These are phyloP conservation scores for Ascochyta viciae-villosae DNA, from an alignment of 2,329 filamentous ascomycete species.

Conservation along the genomic window DNA sequence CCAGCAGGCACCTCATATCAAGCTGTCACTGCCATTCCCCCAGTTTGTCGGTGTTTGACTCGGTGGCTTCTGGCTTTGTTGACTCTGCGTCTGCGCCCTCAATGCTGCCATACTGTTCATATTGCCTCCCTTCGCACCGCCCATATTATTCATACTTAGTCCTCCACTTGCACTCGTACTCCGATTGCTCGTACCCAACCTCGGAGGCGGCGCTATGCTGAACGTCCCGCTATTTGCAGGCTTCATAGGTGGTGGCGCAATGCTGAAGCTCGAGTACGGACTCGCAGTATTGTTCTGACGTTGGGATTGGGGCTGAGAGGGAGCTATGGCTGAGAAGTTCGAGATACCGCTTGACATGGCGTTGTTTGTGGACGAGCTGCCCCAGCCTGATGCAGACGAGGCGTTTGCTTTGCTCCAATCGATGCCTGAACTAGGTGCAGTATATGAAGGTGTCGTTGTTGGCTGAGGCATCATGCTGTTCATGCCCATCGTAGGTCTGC, in stretches of 20 bases:
- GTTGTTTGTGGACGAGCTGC: conserved; percentile 22
- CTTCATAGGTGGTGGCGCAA: conserved; percentile 47
- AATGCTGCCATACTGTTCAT: conserved; percentile 36
- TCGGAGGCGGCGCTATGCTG: conserved; percentile 38
- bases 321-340: conserved; percentile 63
- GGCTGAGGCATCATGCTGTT: conserved; percentile 39
- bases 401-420: conserved; percentile 41
- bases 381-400: conserved; percentile 36
- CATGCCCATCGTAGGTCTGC: conserved; percentile 43
- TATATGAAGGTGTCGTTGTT: conserved; percentile 35
- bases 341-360: conserved; percentile 34
- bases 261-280: conserved; percentile 47
- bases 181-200: conserved; percentile 17
- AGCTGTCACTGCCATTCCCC: conserved; percentile 36
- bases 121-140: conserved; percentile 5
- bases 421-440: conserved; percentile 29
- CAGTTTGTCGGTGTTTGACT: conserved; percentile 28
- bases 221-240: conserved; percentile 25
- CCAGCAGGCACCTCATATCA: conserved; percentile 29
- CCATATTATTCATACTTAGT: conserved; percentile 29
- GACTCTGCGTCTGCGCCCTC: conserved; percentile 34
- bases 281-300: conserved; percentile 26
- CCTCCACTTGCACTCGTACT: conserved; percentile 12
- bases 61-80: conserved; percentile 28
- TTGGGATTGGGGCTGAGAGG: conserved; percentile 37